Evolutionary conservation across 2,329 filamentous ascomycete genomes (phyloP).

Genomic region (Cercospora sojina): DNA sequence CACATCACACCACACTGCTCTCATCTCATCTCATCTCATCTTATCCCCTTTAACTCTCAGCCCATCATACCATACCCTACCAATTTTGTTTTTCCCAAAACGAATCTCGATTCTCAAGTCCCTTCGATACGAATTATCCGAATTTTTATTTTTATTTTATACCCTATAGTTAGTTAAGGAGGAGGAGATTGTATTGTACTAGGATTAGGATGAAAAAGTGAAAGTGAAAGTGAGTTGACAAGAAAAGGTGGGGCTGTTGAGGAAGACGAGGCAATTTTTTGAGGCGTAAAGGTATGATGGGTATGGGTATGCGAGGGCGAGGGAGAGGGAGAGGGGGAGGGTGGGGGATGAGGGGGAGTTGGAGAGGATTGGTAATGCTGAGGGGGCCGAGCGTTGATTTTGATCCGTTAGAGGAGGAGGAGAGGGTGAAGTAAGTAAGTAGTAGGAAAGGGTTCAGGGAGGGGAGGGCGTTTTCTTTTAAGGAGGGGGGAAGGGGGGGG

Average conservation of each 20-base stretch:
- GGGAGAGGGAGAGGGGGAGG: conserved; percentile 11
- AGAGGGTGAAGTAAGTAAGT: conserved; percentile 14
- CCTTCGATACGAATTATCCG: too few relatives aligned
- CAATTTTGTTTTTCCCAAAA: too few relatives aligned
- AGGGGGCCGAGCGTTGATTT: conserved; percentile 19
- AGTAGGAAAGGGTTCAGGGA: neutral
- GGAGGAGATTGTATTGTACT: conserved; percentile 50
- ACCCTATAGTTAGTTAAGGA: too few relatives aligned
- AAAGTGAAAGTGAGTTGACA: conserved; percentile 42
- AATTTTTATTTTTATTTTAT: too few relatives aligned
- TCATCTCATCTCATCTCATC: too few relatives aligned
- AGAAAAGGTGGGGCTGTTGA: conserved; percentile 43
- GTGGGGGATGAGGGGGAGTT: conserved; percentile 14
- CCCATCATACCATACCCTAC: too few relatives aligned
- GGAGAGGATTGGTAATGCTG: conserved; percentile 16
- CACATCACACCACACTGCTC: too few relatives aligned
- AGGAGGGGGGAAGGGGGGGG: too few relatives aligned
- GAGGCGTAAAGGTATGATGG: conserved; percentile 30
- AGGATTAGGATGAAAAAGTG: too few relatives aligned
- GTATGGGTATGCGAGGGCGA: conserved; percentile 22
- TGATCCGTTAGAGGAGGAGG: conserved; percentile 17
- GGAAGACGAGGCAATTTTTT: conserved; percentile 48
- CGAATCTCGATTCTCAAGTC: too few relatives aligned
- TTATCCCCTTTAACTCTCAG: too few relatives aligned
- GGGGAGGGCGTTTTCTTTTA: too few relatives aligned